Conservation (phyloP, 2,329 filamentous ascomycete species). For the Nigrospora osmanthi region DNA sequence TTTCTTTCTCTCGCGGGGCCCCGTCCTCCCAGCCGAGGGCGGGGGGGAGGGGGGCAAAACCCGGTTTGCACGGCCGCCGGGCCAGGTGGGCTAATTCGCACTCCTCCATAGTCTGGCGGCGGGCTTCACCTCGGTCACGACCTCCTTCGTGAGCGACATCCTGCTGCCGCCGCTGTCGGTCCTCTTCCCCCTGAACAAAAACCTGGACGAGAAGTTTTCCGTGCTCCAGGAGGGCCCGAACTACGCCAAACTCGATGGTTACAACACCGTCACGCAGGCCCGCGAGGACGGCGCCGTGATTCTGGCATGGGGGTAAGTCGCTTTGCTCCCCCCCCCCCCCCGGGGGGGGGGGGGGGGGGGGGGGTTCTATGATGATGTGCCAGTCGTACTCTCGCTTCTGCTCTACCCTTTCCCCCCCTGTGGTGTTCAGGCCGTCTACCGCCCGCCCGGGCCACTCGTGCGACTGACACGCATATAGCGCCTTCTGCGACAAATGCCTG, state of each 20-base stretch:
- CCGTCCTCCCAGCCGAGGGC: no score
- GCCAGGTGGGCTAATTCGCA: background rate
- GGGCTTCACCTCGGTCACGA: conserved; percentile 64
- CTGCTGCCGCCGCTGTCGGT: conserved; percentile 63
- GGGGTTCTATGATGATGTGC: background rate
- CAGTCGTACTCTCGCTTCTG: no score
- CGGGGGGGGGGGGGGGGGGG: no score
- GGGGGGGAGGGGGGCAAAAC: no score
- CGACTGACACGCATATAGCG: conserved; percentile 21
- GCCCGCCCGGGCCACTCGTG: background rate
- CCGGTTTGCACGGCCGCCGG: background rate
- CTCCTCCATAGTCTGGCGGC: conserved; percentile 48
- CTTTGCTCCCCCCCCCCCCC: background rate
- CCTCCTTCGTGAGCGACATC: conserved; percentile 63
- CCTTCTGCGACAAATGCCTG: conserved; percentile 56
- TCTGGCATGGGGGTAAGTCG: conserved; percentile 57
- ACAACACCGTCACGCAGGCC: conserved; percentile 64
- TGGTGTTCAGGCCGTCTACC: background rate
- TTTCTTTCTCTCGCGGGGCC: no score
- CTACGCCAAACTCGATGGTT: conserved; percentile 43
- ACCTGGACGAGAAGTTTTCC: conserved; percentile 68
- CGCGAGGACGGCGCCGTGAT: conserved; percentile 65
- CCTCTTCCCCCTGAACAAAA: conserved; percentile 60
- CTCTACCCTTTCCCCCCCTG: background rate
- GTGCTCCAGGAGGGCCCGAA: conserved; percentile 52